Base-by-base conservation (phyloP, 306 rosid species). In the Sophora flavescens region DNA sequence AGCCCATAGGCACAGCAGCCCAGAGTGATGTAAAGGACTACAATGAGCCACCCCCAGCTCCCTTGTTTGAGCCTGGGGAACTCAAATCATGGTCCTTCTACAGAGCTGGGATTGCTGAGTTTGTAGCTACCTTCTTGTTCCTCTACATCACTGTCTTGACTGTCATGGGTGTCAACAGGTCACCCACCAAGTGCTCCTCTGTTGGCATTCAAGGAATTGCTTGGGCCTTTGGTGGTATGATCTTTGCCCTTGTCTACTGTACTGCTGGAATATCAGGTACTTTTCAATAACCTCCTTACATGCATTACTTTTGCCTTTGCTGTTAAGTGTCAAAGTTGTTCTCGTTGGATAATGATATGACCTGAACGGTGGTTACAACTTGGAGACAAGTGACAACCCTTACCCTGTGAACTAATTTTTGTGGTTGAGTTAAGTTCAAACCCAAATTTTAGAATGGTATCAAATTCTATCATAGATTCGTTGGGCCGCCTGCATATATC, bases 161-260 rank as follows among this genome's bases (percentile, higher is more conserved):
- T 69, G 98, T 91, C 0, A 93, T 91, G 93, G 97, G 98, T 45
- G 91, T 86, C 10, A 65, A 28, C 18, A 88, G 78, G 57, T 56
- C 87, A 4, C 22, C 84, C 1, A 8, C 13, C 70, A 91, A 79
- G 77, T 93, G 98, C 70, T 26, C 84, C 41, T 70, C 91, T 82
- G 98, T 93, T 32, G 97, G 98, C 45, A 78, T 86, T 75, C 98
- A 93, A 51, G 98, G 98, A 1, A 93, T 93, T 69, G 98, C 98
- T n/a, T 93, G 98, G 98, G 89, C 98, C 48, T 91, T 93, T 86
- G 98, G 98, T 57, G 97, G 98, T 38, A 89, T 89, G 96, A 93
- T 93, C 77, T 93, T 93, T 69, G 97, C 98, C 12, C 98, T 93
- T 53, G 98, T 93, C 6, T 93, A 93, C 91, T 91, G 95, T 79